A percentile compares a stretch with the other conserved stretches of the same genome.
These are phyloP conservation scores for Senna siamea DNA, from an alignment of 306 rosid genomes.

Conservation along the genomic window DNA sequence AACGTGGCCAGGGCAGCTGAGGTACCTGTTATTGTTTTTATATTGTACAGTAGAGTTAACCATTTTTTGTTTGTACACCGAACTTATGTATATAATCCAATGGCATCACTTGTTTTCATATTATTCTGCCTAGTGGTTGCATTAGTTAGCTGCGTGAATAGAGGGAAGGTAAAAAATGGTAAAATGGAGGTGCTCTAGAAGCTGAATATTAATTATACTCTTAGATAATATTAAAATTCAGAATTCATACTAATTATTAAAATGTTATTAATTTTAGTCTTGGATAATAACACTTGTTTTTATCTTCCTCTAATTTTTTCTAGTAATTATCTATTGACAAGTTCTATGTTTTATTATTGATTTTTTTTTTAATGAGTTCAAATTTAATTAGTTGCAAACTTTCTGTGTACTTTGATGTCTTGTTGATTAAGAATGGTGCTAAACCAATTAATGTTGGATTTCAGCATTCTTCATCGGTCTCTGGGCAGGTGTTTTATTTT, in stretches of 20 bases:
- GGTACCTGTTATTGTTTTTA: conserved; percentile 54
- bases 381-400: too few species aligned
- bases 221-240: background rate
- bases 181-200: conserved; percentile 9
- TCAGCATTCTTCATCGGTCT: background rate
- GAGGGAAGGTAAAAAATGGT: conserved; percentile 1
- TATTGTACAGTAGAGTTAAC: conserved; percentile 26
- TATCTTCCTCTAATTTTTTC: background rate
- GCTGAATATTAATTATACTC: background rate
- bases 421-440: background rate
- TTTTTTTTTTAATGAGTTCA: background rate
- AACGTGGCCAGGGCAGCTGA: conserved; percentile 62
- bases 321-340: background rate
- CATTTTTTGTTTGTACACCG: conserved; percentile 9
- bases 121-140: conserved; percentile 27
- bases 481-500: background rate
- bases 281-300: background rate
- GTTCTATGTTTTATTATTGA: background rate
- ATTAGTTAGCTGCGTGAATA: background rate
- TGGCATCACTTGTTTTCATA: conserved; percentile 29
- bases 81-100: background rate
- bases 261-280: background rate
- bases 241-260: background rate
- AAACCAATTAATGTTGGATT: background rate
- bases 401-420: background rate